Conservation (phyloP, 2,329 filamentous ascomycete genomes). For the Colletotrichum limetticola region DNA sequence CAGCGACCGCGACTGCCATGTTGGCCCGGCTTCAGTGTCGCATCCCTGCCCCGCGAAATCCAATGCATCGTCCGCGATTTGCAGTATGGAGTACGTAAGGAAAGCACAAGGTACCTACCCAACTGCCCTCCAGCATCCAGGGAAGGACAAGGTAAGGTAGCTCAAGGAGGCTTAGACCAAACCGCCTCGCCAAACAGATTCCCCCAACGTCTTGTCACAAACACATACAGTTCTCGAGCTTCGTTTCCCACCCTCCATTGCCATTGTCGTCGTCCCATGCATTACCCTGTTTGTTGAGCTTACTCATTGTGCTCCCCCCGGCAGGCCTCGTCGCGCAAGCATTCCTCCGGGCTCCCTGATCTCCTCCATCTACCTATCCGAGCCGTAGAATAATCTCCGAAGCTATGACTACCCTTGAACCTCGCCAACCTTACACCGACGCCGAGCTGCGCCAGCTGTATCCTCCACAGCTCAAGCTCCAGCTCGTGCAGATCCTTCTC, state of each 20-base stretch:
- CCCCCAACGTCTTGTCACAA: background rate
- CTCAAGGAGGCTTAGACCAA: slow-evolving; percentile 7
- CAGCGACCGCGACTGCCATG: background rate
- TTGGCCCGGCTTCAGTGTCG: slow-evolving; percentile 13
- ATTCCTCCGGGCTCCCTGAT: slow-evolving; percentile 23
- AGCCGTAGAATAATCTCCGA: slow-evolving; percentile 3
- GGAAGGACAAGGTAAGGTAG: background rate
- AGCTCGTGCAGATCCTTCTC: slow-evolving; percentile 88
- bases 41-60: slow-evolving; percentile 14
- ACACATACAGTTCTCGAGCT: background rate
- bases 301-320: background rate
- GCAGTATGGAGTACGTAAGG: background rate
- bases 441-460: slow-evolving; percentile 86
- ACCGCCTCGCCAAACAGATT: slow-evolving; percentile 5
- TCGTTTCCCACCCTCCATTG: background rate
- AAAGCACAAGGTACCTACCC: background rate
- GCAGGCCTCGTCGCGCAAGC: slow-evolving; percentile 11
- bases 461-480: slow-evolving; percentile 81
- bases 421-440: slow-evolving; percentile 79
- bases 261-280: slow-evolving; percentile 20
- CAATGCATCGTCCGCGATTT: background rate
- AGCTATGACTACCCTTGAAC: slow-evolving; percentile 81
- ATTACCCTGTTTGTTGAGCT: slow-evolving; percentile 11
- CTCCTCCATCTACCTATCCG: background rate
- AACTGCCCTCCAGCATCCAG: background rate